Evolutionary conservation across 805 yeast species (phyloP).

Genomic region (Saccharomycopsis sp.): DNA sequence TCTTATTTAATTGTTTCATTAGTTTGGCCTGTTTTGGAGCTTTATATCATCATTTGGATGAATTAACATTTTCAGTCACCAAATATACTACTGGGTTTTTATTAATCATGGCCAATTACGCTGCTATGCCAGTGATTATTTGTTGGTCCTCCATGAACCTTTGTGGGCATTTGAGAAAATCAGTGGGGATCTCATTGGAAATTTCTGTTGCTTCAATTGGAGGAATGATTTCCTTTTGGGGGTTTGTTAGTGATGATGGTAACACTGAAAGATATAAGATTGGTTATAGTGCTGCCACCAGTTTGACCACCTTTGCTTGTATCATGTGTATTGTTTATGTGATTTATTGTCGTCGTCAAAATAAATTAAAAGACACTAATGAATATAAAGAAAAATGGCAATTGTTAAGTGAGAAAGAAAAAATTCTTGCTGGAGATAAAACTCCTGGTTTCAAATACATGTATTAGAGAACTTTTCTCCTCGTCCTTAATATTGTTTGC

Average conservation of each 20-base stretch:
- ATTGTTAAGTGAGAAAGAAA: conserved; percentile 23
- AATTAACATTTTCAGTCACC: neutral
- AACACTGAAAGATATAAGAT: conserved; percentile 17
- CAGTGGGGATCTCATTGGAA: conserved; percentile 47
- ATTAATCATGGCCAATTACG: conserved; percentile 36
- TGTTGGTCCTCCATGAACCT: conserved; percentile 56
- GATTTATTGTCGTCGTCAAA: neutral
- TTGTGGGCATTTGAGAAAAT: conserved; percentile 46
- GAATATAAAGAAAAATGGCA: conserved; percentile 24
- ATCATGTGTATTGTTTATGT: conserved; percentile 27
- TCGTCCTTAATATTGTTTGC: too few relatives aligned
- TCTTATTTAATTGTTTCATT: conserved; percentile 21
- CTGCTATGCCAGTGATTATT: conserved; percentile 56
- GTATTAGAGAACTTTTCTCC: neutral
- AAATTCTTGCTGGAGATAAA: conserved; percentile 27
- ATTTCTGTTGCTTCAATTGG: conserved; percentile 67
- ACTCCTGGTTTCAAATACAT: conserved; percentile 2
- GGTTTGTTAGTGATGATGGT: conserved; percentile 43
- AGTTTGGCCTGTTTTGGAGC: neutral
- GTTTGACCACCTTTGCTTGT: conserved; percentile 25
- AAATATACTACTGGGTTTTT: neutral
- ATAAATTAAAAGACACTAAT: conserved; percentile 17
- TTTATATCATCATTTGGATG: neutral
- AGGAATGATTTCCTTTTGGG: conserved; percentile 51
- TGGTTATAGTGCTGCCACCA: conserved; percentile 36